Evolutionary conservation across 208 protist species (phyloP), one percentile per base, ranked within the genome.

Genomic region (Naegleria lovaniensis): DNA sequence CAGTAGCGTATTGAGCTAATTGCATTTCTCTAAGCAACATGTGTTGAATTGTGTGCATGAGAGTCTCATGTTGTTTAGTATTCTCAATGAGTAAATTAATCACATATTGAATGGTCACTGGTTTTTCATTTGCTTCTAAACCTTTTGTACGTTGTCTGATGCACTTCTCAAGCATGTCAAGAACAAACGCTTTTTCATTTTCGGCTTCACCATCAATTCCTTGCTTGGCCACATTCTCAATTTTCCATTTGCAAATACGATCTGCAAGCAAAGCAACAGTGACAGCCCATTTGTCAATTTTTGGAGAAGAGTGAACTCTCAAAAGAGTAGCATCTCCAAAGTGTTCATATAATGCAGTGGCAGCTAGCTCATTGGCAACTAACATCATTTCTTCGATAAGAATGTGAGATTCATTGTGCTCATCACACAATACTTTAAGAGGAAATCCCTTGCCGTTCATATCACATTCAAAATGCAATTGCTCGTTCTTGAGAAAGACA

Each of bases 361-460:
- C 96, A 1, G 96, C 96, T 15, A 95, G 92, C 43, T 92, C 87
- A 92, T 98, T 98, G 0, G 96, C 96, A 11, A 97, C 91, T 15
- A 98, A 91, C 97, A 98, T 98, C 87, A 97, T 97, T 93, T 98
- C 96, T 92, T 98, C 96, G 58, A 98, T 95, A 0, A 98, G 90
- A 95, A 95, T 97, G 90, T 97, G 97, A 22, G 83, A 85, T 76
- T 91, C 79, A n/a, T 36, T 67, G 13, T 86, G 79, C 22, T 67
- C 83, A 25, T 39, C 29, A 7, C 48, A 39, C 1, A 5, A 9
- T 5, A 91, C 11, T 9, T 22, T 16, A 2, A n/a, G 9, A 19
- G 83, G 88, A 90, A 38, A 85, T 7, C 83, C 88, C 6, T 40
- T 38, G 4, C 36, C 86, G 15, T 89, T 58, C 25, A 48, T 39